Base-by-base conservation (phyloP, 2,329 filamentous ascomycete species). In the Biscogniauxia mediterranea region DNA sequence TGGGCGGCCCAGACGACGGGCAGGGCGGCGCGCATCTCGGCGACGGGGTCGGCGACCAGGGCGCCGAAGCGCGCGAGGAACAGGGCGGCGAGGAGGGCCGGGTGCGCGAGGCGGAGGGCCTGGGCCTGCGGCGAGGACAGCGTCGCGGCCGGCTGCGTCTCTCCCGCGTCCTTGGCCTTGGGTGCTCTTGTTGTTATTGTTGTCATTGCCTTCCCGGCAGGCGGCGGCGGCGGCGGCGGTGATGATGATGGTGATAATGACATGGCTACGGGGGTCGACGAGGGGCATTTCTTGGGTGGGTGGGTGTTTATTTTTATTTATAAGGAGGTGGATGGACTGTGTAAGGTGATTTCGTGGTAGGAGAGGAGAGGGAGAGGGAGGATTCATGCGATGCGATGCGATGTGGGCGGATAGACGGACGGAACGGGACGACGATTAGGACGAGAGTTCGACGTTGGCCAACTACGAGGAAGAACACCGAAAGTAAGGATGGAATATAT, bases 1-100 rank as follows among this genome's bases (percentile, higher is more conserved):
- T 96, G 93, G 2, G 92, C 73, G 4, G 81, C 75, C 2, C 84
- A 83, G 15, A 93, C 79, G 13, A 86, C 82, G 0, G 88, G 82
- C 2, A 94, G 77, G 1, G 87, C 80, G 28, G 73, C 81, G 15
- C 83, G 75, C 46, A 96, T 82, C 6, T 88, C 83, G 17, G 82
- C 76, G 2, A 89, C 83, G 0, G 93, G 91, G 66, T 93, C 85
- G 17, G 81, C 79, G 26, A 96, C 89, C 25, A 96, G 80, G 19
- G 82, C 77, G 42, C 78, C 73, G 75, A 96, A 94, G 49, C 84
- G 84, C 64, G 85, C 71, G 53, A 83, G 81, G 71, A 89, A 88
- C 42, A 89, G 76, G 9, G 82, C 83, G 28, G 91, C 81, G 28
- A 96, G 80, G 11, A 92, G 76, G 25, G 83, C 75, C 0, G 91